Conservation (phyloP, 164 flowering plant genomes). For the Brasenia schreberi region DNA sequence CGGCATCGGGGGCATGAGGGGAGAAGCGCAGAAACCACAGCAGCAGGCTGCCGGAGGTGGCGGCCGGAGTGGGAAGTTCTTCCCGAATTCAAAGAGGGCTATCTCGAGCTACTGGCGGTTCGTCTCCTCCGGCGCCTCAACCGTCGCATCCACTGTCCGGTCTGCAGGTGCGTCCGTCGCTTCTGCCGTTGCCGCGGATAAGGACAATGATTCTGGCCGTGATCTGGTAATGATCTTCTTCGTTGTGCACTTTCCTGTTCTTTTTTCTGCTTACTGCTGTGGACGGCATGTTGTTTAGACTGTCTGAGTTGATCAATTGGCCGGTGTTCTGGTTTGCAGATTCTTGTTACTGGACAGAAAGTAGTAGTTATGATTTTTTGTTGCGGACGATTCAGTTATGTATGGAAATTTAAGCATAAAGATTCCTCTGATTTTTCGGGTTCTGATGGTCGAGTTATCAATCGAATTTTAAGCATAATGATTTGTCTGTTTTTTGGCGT, state of each 20-base stretch:
- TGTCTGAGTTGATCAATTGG: not conserved
- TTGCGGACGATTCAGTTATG: too few relatives aligned
- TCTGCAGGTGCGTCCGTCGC: slow-evolving; percentile 68
- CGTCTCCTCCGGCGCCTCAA: slow-evolving; percentile 80
- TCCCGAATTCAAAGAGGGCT: slow-evolving; percentile 48
- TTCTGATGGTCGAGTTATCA: too few relatives aligned
- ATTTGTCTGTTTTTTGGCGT: too few relatives aligned
- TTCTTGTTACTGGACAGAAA: too few relatives aligned
- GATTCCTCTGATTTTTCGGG: too few relatives aligned
- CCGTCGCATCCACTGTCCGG: slow-evolving; percentile 51
- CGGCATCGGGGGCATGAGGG: slow-evolving; percentile 32
- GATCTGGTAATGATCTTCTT: slow-evolving; percentile 41
- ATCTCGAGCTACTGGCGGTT: slow-evolving; percentile 56
- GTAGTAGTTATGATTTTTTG: too few relatives aligned
- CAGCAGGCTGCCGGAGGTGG: not conserved
- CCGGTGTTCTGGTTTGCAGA: too few relatives aligned
- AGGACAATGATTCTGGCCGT: slow-evolving; percentile 21
- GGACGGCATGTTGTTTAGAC: not conserved
- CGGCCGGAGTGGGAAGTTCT: slow-evolving; percentile 26
- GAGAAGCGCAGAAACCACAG: slow-evolving; percentile 32
- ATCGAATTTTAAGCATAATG: too few relatives aligned
- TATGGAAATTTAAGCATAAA: too few relatives aligned
- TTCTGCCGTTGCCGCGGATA: slow-evolving; percentile 54
- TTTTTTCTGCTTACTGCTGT: not conserved
- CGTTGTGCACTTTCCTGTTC: not conserved